Conservation (phyloP, 163 green algal species). For the Prototheca wickerhamii region DNA sequence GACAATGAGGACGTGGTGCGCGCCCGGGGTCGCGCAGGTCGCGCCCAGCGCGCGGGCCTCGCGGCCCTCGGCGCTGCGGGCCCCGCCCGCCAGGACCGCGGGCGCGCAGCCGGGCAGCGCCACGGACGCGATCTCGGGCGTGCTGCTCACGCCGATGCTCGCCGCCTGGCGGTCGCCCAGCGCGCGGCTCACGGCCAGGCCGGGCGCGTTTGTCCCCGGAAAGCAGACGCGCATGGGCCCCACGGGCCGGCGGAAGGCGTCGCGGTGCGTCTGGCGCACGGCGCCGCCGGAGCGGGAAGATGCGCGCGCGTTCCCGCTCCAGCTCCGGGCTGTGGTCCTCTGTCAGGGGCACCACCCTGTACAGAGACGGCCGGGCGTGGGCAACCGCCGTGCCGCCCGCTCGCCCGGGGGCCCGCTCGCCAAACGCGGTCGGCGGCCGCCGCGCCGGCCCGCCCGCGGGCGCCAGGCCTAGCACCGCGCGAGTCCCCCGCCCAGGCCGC, state of each 20-base stretch:
- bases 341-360: constrained; percentile 41
- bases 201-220: constrained; percentile 68
- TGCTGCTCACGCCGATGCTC: constrained; percentile 66
- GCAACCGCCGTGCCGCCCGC: no score
- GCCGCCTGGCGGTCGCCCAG: constrained; percentile 83
- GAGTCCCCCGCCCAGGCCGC: constrained; percentile 85
- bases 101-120: not conserved
- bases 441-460: not conserved
- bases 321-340: constrained; percentile 83
- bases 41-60: not conserved
- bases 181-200: constrained; percentile 84
- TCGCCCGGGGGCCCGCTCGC: no score
- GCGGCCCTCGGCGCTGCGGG: not conserved
- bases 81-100: not conserved
- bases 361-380: no score
- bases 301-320: constrained; percentile 66
- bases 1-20: constrained; percentile 66
- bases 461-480: constrained; percentile 54
- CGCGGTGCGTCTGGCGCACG: constrained; percentile 72
- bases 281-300: constrained; percentile 64
- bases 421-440: no score
- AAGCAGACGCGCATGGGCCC: constrained; percentile 87
- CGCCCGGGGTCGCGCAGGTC: not conserved
- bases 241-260: constrained; percentile 59
- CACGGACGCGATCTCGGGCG: constrained; percentile 21